Evolutionary conservation across 805 yeast species (phyloP).

Genomic region (Wickerhamomyces sydowiorum): DNA sequence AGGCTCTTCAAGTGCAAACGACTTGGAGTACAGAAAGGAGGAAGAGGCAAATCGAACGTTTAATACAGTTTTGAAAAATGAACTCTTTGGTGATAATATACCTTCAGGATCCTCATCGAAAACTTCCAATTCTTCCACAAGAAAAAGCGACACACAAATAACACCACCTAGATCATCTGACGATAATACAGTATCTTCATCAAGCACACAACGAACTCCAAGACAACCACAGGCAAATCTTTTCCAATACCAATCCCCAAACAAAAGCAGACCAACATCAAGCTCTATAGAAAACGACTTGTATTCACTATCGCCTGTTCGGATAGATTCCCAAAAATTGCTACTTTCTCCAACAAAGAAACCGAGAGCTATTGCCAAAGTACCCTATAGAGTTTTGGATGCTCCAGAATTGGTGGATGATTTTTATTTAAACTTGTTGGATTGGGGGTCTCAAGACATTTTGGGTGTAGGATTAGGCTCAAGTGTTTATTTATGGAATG

Average conservation of each 20-base stretch:
- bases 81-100: slow-evolving; percentile 83
- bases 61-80: slow-evolving; percentile 80
- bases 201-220: slow-evolving; percentile 28
- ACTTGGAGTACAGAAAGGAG: slow-evolving; percentile 61
- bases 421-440: slow-evolving; percentile 84
- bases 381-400: slow-evolving; percentile 89
- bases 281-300: slow-evolving; percentile 66
- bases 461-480: slow-evolving; percentile 89
- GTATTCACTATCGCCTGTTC: slow-evolving; percentile 79
- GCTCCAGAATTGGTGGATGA: slow-evolving; percentile 96
- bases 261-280: slow-evolving; percentile 50
- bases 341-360: slow-evolving; percentile 78
- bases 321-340: slow-evolving; percentile 79
- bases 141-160: slow-evolving; percentile 22
- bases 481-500: slow-evolving; percentile 88
- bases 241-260: slow-evolving; percentile 71
- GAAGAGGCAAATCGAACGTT: slow-evolving; percentile 86
- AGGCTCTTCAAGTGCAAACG: slow-evolving; percentile 29
- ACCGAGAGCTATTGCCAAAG: slow-evolving; percentile 71
- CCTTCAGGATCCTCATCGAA: slow-evolving; percentile 32
- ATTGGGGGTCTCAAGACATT: slow-evolving; percentile 90
- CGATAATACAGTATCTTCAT: slow-evolving; percentile 8
- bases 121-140: slow-evolving; percentile 24
- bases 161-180: slow-evolving; percentile 28
- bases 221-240: slow-evolving; percentile 44